Conservation (phyloP, 495 filamentous ascomycete genomes). For the Aspergillus incahuasiensis region DNA sequence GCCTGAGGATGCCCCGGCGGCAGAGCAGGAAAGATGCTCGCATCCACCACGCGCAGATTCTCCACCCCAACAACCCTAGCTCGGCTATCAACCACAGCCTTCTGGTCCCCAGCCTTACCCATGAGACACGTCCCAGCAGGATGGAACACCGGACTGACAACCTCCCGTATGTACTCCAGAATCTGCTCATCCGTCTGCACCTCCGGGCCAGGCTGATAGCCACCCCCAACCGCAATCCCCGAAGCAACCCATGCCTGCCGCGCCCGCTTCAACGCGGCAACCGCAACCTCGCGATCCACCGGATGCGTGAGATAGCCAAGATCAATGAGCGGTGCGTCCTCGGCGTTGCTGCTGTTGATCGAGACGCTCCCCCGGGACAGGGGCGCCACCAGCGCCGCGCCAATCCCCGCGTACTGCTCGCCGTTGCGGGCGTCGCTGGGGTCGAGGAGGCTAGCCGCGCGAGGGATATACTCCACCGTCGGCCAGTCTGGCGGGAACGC, state of each 20-base stretch:
- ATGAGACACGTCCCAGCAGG: constrained; percentile 49
- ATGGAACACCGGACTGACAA: constrained; percentile 48
- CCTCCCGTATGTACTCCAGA: constrained; percentile 35
- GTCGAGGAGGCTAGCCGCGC: too few relatives aligned
- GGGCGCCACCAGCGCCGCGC: constrained; percentile 37
- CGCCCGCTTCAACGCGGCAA: constrained; percentile 48
- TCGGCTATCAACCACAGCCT: constrained; percentile 51
- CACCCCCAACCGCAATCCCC: constrained; percentile 40
- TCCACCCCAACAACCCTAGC: constrained; percentile 49
- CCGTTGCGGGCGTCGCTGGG: constrained; percentile 24
- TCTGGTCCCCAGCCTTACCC: constrained; percentile 38
- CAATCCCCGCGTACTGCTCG: constrained; percentile 35
- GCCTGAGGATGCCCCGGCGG: constrained; percentile 53
- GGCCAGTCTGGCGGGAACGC: constrained; percentile 53
- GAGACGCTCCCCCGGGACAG: constrained; percentile 52
- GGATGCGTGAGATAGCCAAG: constrained; percentile 51
- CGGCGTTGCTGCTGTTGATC: constrained; percentile 36
- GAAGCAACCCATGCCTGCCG: constrained; percentile 34
- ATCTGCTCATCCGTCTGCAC: constrained; percentile 51
- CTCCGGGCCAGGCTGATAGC: constrained; percentile 45
- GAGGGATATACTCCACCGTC: constrained; percentile 45
- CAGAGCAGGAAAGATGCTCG: constrained; percentile 51
- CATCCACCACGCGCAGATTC: constrained; percentile 57
- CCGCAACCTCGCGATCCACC: constrained; percentile 47
- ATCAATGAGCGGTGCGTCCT: constrained; percentile 50